A percentile compares a stretch with the other conserved stretches of the same genome.
phyloP scores from a whole-genome alignment of 2,329 filamentous ascomycete species.

The Boeremia exigua region DNA sequence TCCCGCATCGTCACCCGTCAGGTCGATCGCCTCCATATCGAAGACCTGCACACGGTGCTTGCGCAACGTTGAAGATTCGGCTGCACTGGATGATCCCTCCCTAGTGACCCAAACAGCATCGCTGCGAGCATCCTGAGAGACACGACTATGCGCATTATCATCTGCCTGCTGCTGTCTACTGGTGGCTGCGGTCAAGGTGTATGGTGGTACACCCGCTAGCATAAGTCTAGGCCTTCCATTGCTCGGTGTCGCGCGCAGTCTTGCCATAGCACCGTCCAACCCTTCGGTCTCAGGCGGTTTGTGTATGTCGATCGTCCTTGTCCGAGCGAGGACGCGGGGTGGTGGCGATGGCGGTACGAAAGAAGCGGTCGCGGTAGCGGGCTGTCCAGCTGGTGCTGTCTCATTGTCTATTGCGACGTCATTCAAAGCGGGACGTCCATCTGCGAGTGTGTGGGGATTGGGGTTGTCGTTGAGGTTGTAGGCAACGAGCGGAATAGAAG shows the following conservation, averaged over 20 bases:
- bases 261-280: slow-evolving; percentile 49
- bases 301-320: slow-evolving; percentile 36
- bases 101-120: slow-evolving; percentile 1
- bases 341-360: slow-evolving; percentile 23
- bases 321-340: slow-evolving; percentile 27
- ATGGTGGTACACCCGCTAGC: slow-evolving; percentile 31
- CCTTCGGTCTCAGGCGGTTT: slow-evolving; percentile 20
- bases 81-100: slow-evolving; percentile 7
- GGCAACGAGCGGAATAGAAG: slow-evolving; percentile 33
- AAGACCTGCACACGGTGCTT: slow-evolving; percentile 20
- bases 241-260: slow-evolving; percentile 52
- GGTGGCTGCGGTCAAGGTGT: slow-evolving; percentile 10
- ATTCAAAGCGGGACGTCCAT: slow-evolving; percentile 16
- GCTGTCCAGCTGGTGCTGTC: slow-evolving; percentile 13
- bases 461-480: slow-evolving; percentile 37
- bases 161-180: slow-evolving; percentile 9
- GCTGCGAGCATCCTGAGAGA: not conserved
- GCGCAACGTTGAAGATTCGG: slow-evolving; percentile 11
- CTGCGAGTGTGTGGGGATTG: slow-evolving; percentile 30
- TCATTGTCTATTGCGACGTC: slow-evolving; percentile 31
- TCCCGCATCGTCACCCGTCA: slow-evolving; percentile 39
- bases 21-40: slow-evolving; percentile 46
- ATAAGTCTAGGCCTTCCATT: slow-evolving; percentile 48
- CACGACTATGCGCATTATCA: not conserved
- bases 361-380: slow-evolving; percentile 21